A percentile compares a stretch with the other conserved stretches of the same genome.
phyloP scores from a whole-genome alignment of 2,329 filamentous ascomycete genomes.

The Incumbomyces delicatus region DNA sequence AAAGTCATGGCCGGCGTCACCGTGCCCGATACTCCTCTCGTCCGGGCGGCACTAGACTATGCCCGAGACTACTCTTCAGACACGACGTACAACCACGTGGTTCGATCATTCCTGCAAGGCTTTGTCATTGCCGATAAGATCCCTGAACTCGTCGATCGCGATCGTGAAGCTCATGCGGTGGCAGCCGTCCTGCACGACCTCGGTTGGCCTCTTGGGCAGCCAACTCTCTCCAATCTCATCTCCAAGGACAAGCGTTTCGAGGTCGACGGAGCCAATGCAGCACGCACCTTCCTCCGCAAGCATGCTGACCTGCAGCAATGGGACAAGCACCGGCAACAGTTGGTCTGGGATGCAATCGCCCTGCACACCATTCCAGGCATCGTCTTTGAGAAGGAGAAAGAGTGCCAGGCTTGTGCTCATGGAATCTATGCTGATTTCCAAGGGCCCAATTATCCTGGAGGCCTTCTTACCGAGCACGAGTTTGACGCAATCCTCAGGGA shows the following conservation, averaged over 20 bases:
- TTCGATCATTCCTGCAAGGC: conserved; percentile 30
- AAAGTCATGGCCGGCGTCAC: conserved; percentile 17
- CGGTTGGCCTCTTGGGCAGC: conserved; percentile 27
- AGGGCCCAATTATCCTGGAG: conserved; percentile 26
- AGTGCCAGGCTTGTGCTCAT: conserved; percentile 27
- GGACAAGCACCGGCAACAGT: conserved; percentile 34
- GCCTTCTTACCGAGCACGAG: conserved; percentile 22
- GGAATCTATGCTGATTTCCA: conserved; percentile 33
- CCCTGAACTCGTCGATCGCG: conserved; percentile 14
- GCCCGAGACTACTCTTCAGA: conserved; percentile 14
- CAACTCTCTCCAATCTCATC: conserved; percentile 25
- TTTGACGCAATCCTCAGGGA: conserved; percentile 23
- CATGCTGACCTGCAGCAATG: conserved; percentile 22
- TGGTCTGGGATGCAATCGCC: conserved; percentile 43
- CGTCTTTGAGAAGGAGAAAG: conserved; percentile 37
- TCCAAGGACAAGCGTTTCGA: conserved; percentile 41
- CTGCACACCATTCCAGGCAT: conserved; percentile 22
- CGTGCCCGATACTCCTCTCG: conserved; percentile 19
- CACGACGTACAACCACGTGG: conserved; percentile 21
- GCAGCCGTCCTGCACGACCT: conserved; percentile 21
- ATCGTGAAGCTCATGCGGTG: conserved; percentile 19
- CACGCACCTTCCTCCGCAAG: conserved; percentile 28
- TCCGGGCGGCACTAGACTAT: conserved; percentile 17
- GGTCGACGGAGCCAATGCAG: conserved; percentile 40
- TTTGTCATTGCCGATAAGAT: conserved; percentile 27